Conservation (phyloP, 495 filamentous ascomycete genomes). For the Penicillium crystallinum region DNA sequence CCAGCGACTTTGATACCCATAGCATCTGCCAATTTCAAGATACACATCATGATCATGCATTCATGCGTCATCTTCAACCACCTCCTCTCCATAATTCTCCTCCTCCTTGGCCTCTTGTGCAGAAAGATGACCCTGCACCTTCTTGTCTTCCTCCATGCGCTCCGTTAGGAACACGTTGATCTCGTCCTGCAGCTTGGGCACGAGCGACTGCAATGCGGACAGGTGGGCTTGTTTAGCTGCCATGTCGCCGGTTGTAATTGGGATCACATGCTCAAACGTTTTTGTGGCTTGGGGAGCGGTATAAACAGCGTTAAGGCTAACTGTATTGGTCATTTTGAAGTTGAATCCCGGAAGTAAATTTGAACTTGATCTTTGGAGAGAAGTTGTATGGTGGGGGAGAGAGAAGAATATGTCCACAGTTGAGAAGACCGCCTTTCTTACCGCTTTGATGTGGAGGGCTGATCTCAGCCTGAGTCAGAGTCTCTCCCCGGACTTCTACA, state of each 20-base stretch:
- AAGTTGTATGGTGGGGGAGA: neutral
- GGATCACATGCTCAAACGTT: constrained; percentile 43
- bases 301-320: constrained; percentile 52
- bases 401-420: neutral
- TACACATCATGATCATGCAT: constrained; percentile 3
- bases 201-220: constrained; percentile 54
- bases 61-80: constrained; percentile 51
- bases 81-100: constrained; percentile 82
- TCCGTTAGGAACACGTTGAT: constrained; percentile 80
- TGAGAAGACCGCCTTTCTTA: neutral
- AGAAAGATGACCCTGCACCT: constrained; percentile 41
- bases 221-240: constrained; percentile 64
- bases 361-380: too few species aligned
- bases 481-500: neutral
- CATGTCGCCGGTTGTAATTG: constrained; percentile 29
- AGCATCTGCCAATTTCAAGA: constrained; percentile 14
- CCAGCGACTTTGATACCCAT: constrained; percentile 40
- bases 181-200: constrained; percentile 58
- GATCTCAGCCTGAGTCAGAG: neutral
- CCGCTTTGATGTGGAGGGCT: neutral
- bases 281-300: constrained; percentile 42
- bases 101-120: constrained; percentile 66
- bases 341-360: too few species aligned
- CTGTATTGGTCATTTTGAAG: neutral
- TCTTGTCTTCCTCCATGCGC: constrained; percentile 87